Base-by-base conservation (phyloP, 345 rosid species). In the Populus ilicifolia region DNA sequence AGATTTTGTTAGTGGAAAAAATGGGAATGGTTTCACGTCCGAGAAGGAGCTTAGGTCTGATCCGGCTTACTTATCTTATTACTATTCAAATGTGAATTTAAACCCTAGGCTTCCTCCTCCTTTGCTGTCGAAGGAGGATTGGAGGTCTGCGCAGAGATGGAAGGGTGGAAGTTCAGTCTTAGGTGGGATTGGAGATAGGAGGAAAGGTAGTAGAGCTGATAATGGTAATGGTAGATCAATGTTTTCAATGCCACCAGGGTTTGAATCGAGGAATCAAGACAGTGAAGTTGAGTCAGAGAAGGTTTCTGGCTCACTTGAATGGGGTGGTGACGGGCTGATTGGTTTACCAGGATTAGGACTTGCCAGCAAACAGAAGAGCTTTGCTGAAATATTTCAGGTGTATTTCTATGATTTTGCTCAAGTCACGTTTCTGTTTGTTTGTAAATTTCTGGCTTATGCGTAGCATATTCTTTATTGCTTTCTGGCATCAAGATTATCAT, bases 91-190 rank as follows among this genome's bases (percentile, higher is more conserved):
- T 81, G 90, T 88, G 81, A 93, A 93, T 80, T 79, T 92, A 81
- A 94, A 94, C 79, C 98, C 98, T 12, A 90, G 98, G 85, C 89
- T 94, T 52, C 97, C 98, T 1, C 97, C 97, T 48, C 98, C 98
- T 75, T 82, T 94, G 80, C 80, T 89, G 71, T 92, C 98, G 16
- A 90, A 89, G 80, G 98, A 90, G 86, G 98, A 93, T 82, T 88
- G 91, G 93, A 92, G 88, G 79, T 90, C 84, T 81, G 82, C 94
- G 17, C 98, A 94, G 81, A 90, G 94, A 82, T 77, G 92, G 79
- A 87, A 90, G 72, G 91, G 92, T 33, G 89, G 87, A 48, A 87
- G 83, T 74, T 79, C 91, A 0, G 84, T 70, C 56, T 33, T 91
- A 33, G 94, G 98, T 62, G 97, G 92, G 70, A 80, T 92, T 73